Percentiles rank a stretch among this genome's conserved stretches.
phyloP scores from a whole-genome alignment of 2,329 filamentous ascomycete species.

The Dryadomyces quercus-mongolicae region DNA sequence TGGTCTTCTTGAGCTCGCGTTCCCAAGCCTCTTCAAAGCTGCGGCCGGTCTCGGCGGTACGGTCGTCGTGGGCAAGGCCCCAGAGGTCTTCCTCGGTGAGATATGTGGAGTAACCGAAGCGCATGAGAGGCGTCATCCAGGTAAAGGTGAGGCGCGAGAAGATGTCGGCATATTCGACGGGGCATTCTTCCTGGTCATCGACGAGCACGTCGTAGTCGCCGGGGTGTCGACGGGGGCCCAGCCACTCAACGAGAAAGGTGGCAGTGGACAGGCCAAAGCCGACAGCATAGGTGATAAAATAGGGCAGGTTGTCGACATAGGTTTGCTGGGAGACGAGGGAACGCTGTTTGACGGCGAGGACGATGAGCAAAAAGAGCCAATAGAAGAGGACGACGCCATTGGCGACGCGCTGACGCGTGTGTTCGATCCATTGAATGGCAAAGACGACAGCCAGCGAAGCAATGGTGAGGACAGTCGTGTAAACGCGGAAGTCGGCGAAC shows the following conservation, averaged over 20 bases:
- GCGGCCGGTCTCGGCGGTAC: constrained; percentile 60
- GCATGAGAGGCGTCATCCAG: constrained; percentile 99
- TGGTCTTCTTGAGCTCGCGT: constrained; percentile 52
- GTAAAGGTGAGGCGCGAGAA: constrained; percentile 91
- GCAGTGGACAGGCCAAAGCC: constrained; percentile 56
- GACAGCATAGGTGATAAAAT: constrained; percentile 65
- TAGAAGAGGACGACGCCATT: constrained; percentile 86
- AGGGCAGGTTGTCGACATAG: constrained; percentile 52
- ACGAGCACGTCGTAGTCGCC: constrained; percentile 46
- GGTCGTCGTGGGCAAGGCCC: constrained; percentile 73
- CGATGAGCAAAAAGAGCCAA: constrained; percentile 78
- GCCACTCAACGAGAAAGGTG: constrained; percentile 73
- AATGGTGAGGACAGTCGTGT: constrained; percentile 62
- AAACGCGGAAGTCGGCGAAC: constrained; percentile 75
- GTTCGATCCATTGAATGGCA: constrained; percentile 74
- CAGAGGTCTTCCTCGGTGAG: constrained; percentile 92
- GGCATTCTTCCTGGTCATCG: constrained; percentile 48
- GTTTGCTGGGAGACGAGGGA: constrained; percentile 71
- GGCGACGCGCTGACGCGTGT: constrained; percentile 68
- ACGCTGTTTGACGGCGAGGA: constrained; percentile 69
- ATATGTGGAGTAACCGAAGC: constrained; percentile 79
- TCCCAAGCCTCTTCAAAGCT: constrained; percentile 67
- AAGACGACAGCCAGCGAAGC: constrained; percentile 64
- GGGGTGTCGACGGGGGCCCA: constrained; percentile 62
- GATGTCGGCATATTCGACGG: constrained; percentile 81